These are phyloP conservation scores for Papiliotrema fonsecae DNA, from an alignment of 1,284 basidiomycete species.

Conservation along the genomic window DNA sequence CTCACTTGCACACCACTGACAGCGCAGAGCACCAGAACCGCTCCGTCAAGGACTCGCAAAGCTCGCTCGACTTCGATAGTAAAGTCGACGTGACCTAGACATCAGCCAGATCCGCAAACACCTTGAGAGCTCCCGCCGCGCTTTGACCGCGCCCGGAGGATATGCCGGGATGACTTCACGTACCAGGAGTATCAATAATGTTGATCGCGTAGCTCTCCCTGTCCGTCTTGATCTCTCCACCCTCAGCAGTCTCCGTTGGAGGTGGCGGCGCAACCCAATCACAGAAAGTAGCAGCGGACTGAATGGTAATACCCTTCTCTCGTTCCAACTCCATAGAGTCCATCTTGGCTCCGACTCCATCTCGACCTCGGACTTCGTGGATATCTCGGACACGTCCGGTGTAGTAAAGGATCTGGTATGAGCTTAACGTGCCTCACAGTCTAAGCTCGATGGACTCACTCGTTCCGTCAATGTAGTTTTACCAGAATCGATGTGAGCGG, in stretches of 20 bases:
- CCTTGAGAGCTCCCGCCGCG: background rate
- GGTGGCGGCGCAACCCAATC: slow-evolving; percentile 74
- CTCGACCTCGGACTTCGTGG: slow-evolving; percentile 93
- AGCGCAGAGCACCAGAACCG: slow-evolving; percentile 92
- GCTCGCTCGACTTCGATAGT: slow-evolving; percentile 99
- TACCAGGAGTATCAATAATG: slow-evolving; percentile 97
- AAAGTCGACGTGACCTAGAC: slow-evolving; percentile 88
- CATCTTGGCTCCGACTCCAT: slow-evolving; percentile 98
- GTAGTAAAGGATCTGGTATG: slow-evolving; percentile 65
- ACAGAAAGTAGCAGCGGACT: slow-evolving; percentile 96
- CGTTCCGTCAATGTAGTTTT: slow-evolving; percentile 99
- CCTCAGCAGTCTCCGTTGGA: slow-evolving; percentile 47
- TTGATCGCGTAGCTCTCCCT: slow-evolving; percentile 89
- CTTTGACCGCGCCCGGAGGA: no score
- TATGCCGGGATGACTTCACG: no score
- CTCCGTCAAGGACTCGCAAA: slow-evolving; percentile 91
- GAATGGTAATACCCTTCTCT: slow-evolving; percentile 99
- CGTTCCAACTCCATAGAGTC: slow-evolving; percentile 99
- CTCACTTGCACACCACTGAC: slow-evolving; percentile 89
- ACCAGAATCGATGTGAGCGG: slow-evolving; percentile 93
- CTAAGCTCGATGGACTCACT: slow-evolving; percentile 49
- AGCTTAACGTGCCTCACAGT: background rate
- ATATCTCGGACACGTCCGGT: slow-evolving; percentile 94
- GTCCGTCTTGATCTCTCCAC: slow-evolving; percentile 51
- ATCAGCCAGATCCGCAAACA: background rate